phyloP scores from a whole-genome alignment of 31 red algal genomes.

The Odonthalia washingtoniensis region DNA sequence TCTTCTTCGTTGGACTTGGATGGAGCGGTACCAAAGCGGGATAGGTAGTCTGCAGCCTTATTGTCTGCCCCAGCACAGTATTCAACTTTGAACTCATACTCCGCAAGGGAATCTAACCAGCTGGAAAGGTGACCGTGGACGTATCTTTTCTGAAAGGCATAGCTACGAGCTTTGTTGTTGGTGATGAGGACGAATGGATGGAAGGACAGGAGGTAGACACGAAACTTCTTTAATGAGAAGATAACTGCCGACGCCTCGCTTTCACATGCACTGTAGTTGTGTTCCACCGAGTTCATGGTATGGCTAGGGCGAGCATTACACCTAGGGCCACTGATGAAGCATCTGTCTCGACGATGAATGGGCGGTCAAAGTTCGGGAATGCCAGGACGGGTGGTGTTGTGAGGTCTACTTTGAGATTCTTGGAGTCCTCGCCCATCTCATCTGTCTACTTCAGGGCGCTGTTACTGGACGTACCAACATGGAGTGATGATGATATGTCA shows the following conservation, averaged over 20 bases:
- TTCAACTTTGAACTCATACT: slow-evolving; percentile 31
- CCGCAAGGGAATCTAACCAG: slow-evolving; percentile 18
- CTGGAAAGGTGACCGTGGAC: slow-evolving; percentile 2
- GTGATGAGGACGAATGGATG: not conserved
- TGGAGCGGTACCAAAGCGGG: not conserved
- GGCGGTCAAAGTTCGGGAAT: not conserved
- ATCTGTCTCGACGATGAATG: slow-evolving; percentile 7
- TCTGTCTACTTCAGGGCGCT: not conserved
- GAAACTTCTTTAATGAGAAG: slow-evolving; percentile 24
- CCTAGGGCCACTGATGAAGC: not conserved
- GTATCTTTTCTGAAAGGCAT: slow-evolving; percentile 6
- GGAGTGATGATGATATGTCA: not conserved
- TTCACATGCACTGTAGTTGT: slow-evolving; percentile 15
- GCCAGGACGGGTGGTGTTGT: not conserved
- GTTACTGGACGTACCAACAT: not conserved
- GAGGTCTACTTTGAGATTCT: not conserved
- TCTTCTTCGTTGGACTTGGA: not conserved
- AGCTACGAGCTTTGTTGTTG: not conserved
- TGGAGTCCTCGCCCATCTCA: not conserved
- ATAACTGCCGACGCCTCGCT: slow-evolving; percentile 15
- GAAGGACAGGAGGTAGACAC: not conserved
- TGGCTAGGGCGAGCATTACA: not conserved
- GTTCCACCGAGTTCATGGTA: not conserved
- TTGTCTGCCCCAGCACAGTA: slow-evolving; percentile 4
- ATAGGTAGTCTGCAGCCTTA: slow-evolving; percentile 10